Evolutionary conservation across 1,284 basidiomycete genomes (phyloP), one percentile per base, ranked within the genome.

Genomic region (Cutaneotrichosporon sp.): DNA sequence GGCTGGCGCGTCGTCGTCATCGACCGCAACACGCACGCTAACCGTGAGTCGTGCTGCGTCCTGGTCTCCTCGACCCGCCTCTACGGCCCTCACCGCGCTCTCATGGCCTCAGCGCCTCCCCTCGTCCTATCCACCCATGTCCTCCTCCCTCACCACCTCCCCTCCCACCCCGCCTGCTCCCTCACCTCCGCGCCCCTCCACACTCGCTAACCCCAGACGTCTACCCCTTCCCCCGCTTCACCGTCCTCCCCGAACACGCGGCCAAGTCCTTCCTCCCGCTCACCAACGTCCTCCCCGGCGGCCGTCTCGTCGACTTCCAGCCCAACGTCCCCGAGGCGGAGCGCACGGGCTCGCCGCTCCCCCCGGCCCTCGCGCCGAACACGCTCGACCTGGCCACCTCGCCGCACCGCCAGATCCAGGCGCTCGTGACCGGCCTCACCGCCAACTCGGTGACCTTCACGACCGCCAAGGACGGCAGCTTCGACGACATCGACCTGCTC

Each of bases 251-350:
- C 7, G 66, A 77, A 7, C 80, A 82, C 54, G 80, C 80, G 31
- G 73, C 81, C 47, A 83, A 82, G 64, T 79, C 78, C n/a, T 87
- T 91, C 76, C 85, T 90, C 65, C 88, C 89, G 0, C 87, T 86
- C 73, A 79, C 79, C 58, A 83, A 82, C 65, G 63, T 84, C 58
- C 82, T 62, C 20, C 16, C n/a, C 5, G 24, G 34, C 20, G 63
- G 53, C 9, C 59, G 59, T 14, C 25, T 45, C 38, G 33, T n/a
- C 46, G 62, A 60, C 24, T 31, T 38, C 47, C 59, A 55, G 47
- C 18, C 20, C 50, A 47, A 56, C 27, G 54, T 56, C 4, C 38
- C 24, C 4, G 49, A 52, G 29, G 20, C 33, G 16, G n/a, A 46
- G n/a, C 53, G 53, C 24, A 56, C 54, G 1, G 59, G 59, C 7